phyloP scores from a whole-genome alignment of 306 rosid species.

The Gillenia trifoliata region DNA sequence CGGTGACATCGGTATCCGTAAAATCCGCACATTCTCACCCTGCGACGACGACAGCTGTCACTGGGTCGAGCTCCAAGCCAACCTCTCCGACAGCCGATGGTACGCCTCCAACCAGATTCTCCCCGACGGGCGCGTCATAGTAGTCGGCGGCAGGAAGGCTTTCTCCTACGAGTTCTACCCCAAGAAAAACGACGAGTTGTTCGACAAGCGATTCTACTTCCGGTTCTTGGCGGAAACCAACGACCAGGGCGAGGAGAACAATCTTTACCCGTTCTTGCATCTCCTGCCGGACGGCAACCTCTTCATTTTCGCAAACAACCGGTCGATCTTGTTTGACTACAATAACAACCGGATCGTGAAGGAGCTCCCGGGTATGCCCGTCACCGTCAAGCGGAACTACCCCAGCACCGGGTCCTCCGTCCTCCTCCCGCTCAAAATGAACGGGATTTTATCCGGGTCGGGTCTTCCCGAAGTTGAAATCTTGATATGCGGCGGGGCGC shows the following conservation, averaged over 20 bases:
- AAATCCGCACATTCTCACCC: slow-evolving; percentile 43
- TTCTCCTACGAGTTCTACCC: slow-evolving; percentile 70
- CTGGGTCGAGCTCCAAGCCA: slow-evolving; percentile 39
- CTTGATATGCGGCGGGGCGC: slow-evolving; percentile 74
- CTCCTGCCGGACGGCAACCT: slow-evolving; percentile 67
- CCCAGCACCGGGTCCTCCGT: slow-evolving; percentile 85
- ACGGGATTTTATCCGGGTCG: not conserved
- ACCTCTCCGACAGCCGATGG: slow-evolving; percentile 43
- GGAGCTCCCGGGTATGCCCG: slow-evolving; percentile 50
- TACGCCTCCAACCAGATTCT: slow-evolving; percentile 64
- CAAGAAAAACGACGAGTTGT: slow-evolving; percentile 11
- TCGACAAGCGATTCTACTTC: slow-evolving; percentile 10
- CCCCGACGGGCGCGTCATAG: slow-evolving; percentile 48
- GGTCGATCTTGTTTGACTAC: slow-evolving; percentile 49
- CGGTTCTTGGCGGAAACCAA: slow-evolving; percentile 48
- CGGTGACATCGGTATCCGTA: slow-evolving; percentile 39
- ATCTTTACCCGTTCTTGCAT: slow-evolving; percentile 84
- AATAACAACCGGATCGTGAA: slow-evolving; percentile 20
- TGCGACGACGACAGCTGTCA: slow-evolving; percentile 41
- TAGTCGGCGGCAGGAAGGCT: slow-evolving; percentile 50
- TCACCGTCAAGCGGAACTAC: slow-evolving; percentile 47
- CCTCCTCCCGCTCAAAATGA: slow-evolving; percentile 44
- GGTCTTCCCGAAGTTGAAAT: slow-evolving; percentile 43
- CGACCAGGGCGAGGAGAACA: slow-evolving; percentile 59
- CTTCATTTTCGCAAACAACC: slow-evolving; percentile 64